Conservation (phyloP, 768 basidiomycete genomes). For the Amanita exitialis region DNA sequence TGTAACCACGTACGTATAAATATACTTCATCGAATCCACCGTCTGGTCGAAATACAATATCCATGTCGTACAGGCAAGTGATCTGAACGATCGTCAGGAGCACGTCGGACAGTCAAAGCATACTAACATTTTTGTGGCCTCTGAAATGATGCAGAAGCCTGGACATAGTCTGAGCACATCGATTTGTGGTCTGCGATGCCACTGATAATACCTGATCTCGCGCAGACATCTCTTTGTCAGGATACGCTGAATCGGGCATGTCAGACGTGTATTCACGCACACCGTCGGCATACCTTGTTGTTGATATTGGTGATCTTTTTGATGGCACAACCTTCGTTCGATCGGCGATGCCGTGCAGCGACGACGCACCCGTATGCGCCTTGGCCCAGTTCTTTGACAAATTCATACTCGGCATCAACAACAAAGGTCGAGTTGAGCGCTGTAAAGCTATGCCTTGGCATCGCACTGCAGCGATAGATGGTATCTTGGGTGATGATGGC, state of each 20-base stretch:
- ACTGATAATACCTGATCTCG: slow-evolving; percentile 61
- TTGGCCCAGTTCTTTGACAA: slow-evolving; percentile 95
- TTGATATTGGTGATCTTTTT: slow-evolving; percentile 96
- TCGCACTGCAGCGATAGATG: slow-evolving; percentile 15
- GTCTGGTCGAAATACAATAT: slow-evolving; percentile 86
- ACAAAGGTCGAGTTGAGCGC: slow-evolving; percentile 81
- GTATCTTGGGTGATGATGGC: no score
- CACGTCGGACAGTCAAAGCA: neutral
- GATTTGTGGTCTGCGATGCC: neutral
- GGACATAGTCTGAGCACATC: slow-evolving; percentile 10
- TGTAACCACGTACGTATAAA: slow-evolving; percentile 54
- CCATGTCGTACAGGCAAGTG: slow-evolving; percentile 96
- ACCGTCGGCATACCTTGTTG: slow-evolving; percentile 47
- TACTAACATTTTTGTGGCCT: slow-evolving; percentile 92
- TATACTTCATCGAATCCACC: slow-evolving; percentile 97
- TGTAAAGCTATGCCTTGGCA: slow-evolving; percentile 72
- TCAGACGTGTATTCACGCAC: neutral
- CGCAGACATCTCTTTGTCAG: slow-evolving; percentile 93
- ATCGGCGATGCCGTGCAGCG: slow-evolving; percentile 71
- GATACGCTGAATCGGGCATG: slow-evolving; percentile 53
- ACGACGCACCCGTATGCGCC: slow-evolving; percentile 93
- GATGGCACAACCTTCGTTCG: slow-evolving; percentile 87
- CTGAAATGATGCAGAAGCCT: slow-evolving; percentile 96
- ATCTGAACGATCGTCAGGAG: slow-evolving; percentile 43
- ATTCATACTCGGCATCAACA: slow-evolving; percentile 84